A percentile compares a stretch with the other conserved stretches of the same genome.
These are phyloP conservation scores for Rhododendron ferrugineum DNA, from an alignment of 148 eudicot species.

Conservation along the genomic window DNA sequence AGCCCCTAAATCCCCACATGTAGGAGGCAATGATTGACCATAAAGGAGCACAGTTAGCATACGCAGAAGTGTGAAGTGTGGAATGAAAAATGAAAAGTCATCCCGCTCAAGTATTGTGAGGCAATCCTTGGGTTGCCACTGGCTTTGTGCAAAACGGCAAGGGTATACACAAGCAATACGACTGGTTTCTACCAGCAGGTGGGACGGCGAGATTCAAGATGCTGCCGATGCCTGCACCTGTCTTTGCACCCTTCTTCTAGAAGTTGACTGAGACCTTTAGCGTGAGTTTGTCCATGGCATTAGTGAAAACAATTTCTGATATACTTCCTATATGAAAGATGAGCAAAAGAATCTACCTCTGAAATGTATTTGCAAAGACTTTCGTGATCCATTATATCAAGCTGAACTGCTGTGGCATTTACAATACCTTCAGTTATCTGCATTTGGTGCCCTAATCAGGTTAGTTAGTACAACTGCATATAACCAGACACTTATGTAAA, in stretches of 20 bases:
- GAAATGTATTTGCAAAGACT: slow-evolving; percentile 57
- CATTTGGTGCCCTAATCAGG: slow-evolving; percentile 13
- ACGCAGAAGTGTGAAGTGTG: neutral
- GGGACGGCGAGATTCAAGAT: neutral
- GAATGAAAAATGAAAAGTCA: neutral
- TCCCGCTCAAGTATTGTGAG: neutral
- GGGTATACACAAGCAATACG: neutral
- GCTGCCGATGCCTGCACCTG: neutral
- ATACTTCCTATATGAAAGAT: neutral
- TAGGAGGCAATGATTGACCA: neutral
- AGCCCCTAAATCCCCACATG: neutral
- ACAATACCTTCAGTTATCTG: slow-evolving; percentile 75
- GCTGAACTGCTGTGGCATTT: slow-evolving; percentile 85
- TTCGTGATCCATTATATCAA: slow-evolving; percentile 58
- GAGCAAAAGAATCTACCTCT: slow-evolving; percentile 39
- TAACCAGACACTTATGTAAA: neutral
- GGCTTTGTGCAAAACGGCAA: neutral
- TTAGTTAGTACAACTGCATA: neutral
- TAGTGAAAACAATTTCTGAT: neutral
- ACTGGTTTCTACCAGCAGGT: neutral
- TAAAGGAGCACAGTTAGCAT: neutral
- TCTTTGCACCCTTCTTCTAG: neutral
- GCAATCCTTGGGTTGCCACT: neutral
- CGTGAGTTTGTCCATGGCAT: neutral
- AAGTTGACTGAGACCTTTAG: neutral